Percentiles rank a stretch among this genome's conserved stretches.
These are phyloP conservation scores for Aspergillaceae sp. DNA, from an alignment of 2,329 filamentous ascomycete genomes.

Conservation along the genomic window DNA sequence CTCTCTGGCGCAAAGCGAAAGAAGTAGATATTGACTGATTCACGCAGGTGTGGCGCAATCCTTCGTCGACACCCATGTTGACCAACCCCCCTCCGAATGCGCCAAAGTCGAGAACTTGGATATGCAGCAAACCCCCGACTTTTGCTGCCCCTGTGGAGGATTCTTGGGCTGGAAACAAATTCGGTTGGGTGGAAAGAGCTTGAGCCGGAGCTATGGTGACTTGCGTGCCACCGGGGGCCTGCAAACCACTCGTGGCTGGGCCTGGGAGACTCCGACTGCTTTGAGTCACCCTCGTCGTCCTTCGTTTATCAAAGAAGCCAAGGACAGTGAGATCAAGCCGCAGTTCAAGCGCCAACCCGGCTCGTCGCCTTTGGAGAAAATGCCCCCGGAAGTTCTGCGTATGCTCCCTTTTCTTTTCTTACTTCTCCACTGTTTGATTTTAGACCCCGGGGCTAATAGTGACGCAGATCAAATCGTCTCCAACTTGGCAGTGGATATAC, in stretches of 20 bases:
- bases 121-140: slow-evolving; percentile 32
- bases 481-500: slow-evolving; percentile 63
- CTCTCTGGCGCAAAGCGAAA: background rate
- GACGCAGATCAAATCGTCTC: slow-evolving; percentile 61
- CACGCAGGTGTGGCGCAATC: slow-evolving; percentile 35
- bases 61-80: slow-evolving; percentile 33
- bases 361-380: slow-evolving; percentile 53
- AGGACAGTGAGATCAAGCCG: background rate
- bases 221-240: slow-evolving; percentile 27
- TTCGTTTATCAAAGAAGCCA: background rate
- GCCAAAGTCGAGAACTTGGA: slow-evolving; percentile 13
- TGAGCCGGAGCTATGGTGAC: slow-evolving; percentile 39
- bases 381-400: slow-evolving; percentile 66
- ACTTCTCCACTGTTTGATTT: background rate
- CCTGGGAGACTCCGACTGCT: slow-evolving; percentile 29
- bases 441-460: slow-evolving; percentile 1
- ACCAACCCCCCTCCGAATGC: slow-evolving; percentile 18
- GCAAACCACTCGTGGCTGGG: slow-evolving; percentile 31
- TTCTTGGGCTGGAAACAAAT: slow-evolving; percentile 40
- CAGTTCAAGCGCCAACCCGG: slow-evolving; percentile 16
- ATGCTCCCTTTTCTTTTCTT: slow-evolving; percentile 28
- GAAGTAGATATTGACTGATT: slow-evolving; percentile 6
- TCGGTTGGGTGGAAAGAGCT: slow-evolving; percentile 33
- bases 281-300: background rate
- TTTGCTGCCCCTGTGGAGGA: slow-evolving; percentile 40